Evolutionary conservation across 2,329 filamentous ascomycete species (phyloP).

Genomic region (Talaromyces sp.): DNA sequence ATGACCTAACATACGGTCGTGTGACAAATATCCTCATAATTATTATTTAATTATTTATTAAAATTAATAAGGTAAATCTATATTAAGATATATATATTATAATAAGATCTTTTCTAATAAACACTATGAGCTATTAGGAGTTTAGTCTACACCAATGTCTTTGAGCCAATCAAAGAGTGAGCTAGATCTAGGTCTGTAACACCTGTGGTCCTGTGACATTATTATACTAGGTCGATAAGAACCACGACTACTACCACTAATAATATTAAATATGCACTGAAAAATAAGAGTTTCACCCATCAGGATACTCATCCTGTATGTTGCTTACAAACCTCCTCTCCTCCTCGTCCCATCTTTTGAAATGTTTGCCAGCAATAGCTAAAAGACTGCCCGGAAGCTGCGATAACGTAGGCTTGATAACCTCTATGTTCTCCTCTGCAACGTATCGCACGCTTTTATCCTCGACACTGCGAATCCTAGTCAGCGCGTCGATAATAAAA

Average conservation of each 20-base stretch:
- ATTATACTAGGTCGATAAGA: background rate
- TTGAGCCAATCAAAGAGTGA: too few species aligned
- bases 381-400: constrained; percentile 52
- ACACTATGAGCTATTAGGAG: too few species aligned
- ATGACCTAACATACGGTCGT: too few species aligned
- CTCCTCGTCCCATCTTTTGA: constrained; percentile 74
- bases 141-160: too few species aligned
- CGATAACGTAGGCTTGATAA: constrained; percentile 52
- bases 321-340: constrained; percentile 77
- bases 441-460: constrained; percentile 70
- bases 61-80: too few species aligned
- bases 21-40: too few species aligned
- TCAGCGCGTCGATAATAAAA: background rate
- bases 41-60: too few species aligned
- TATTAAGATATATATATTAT: too few species aligned
- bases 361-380: constrained; percentile 73
- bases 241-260: background rate
- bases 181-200: too few species aligned
- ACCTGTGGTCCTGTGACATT: background rate
- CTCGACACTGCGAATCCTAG: constrained; percentile 48
- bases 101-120: too few species aligned
- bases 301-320: constrained; percentile 74
- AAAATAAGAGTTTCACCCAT: constrained; percentile 56
- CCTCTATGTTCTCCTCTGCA: constrained; percentile 73
- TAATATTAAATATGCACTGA: background rate